Evolutionary conservation across 2,329 filamentous ascomycete species (phyloP).

Genomic region (Pseudogymnoascus sp.): DNA sequence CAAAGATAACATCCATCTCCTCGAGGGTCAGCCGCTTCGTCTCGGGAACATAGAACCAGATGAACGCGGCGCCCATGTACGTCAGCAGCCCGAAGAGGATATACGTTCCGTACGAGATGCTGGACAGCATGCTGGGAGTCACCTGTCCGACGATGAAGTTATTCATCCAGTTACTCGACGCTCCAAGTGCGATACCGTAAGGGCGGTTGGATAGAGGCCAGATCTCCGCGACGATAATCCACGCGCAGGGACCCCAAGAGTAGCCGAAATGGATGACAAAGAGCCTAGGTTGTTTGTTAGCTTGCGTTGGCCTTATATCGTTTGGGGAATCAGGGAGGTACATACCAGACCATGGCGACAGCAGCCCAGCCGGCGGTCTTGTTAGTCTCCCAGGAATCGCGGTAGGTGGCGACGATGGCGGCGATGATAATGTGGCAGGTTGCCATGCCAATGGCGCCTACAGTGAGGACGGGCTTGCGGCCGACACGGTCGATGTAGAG

Average conservation of each 20-base stretch:
- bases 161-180: slow-evolving; percentile 56
- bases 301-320: not conserved
- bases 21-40: slow-evolving; percentile 44
- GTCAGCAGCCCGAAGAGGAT: slow-evolving; percentile 58
- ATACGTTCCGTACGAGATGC: slow-evolving; percentile 62
- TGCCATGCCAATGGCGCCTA: slow-evolving; percentile 60
- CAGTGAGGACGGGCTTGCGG: slow-evolving; percentile 51
- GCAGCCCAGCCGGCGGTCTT: slow-evolving; percentile 59
- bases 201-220: slow-evolving; percentile 63
- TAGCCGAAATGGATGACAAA: slow-evolving; percentile 49
- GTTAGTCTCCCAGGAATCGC: slow-evolving; percentile 49
- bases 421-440: slow-evolving; percentile 64
- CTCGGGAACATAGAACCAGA: slow-evolving; percentile 43
- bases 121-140: slow-evolving; percentile 56
- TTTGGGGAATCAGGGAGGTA: slow-evolving; percentile 48
- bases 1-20: slow-evolving; percentile 56
- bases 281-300: not conserved
- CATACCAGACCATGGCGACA: slow-evolving; percentile 57
- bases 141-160: slow-evolving; percentile 58
- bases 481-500: slow-evolving; percentile 57
- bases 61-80: slow-evolving; percentile 48
- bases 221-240: slow-evolving; percentile 67
- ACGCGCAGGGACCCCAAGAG: slow-evolving; percentile 64
- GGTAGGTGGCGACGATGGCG: slow-evolving; percentile 55
- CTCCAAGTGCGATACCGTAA: slow-evolving; percentile 62